These are phyloP conservation scores for Strobilomyces echinocephalus DNA, from an alignment of 768 basidiomycete genomes.

Conservation along the genomic window DNA sequence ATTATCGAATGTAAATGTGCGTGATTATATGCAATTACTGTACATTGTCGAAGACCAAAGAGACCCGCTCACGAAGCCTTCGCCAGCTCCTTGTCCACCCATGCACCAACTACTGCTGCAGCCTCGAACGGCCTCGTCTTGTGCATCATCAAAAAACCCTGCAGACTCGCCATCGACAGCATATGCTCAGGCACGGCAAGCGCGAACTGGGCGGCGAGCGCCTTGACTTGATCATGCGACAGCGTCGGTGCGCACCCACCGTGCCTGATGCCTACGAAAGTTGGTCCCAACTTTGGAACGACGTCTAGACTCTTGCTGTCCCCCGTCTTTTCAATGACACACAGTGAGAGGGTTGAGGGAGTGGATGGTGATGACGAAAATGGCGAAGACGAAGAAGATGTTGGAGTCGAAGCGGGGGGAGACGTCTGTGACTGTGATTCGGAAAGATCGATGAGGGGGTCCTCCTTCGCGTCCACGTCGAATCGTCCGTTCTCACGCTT, in stretches of 20 bases:
- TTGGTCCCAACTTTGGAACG: not conserved
- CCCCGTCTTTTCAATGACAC: slow-evolving; percentile 14
- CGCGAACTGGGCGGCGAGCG: slow-evolving; percentile 55
- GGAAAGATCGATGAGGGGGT: slow-evolving; percentile 16
- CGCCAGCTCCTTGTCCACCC: slow-evolving; percentile 46
- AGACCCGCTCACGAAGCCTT: not conserved
- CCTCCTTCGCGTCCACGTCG: not conserved
- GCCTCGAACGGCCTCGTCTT: slow-evolving; percentile 58
- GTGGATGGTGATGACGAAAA: not conserved
- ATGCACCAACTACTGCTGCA: slow-evolving; percentile 38
- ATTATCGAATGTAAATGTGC: too few species aligned
- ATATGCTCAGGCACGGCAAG: slow-evolving; percentile 45
- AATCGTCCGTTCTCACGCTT: not conserved
- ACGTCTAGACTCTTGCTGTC: not conserved
- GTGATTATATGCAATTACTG: too few species aligned
- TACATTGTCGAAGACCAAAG: not conserved
- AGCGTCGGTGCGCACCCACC: slow-evolving; percentile 37
- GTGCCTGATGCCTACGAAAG: slow-evolving; percentile 24
- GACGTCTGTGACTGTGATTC: not conserved
- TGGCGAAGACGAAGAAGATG: not conserved
- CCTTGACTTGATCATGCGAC: slow-evolving; percentile 33
- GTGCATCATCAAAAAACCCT: slow-evolving; percentile 65
- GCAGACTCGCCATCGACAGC: slow-evolving; percentile 41
- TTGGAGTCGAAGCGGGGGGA: not conserved
- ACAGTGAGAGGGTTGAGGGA: not conserved